Percentiles rank a stretch among this genome's conserved stretches.
These are phyloP conservation scores for Metschnikowia santaceciliae DNA, from an alignment of 805 yeast genomes.

Conservation along the genomic window DNA sequence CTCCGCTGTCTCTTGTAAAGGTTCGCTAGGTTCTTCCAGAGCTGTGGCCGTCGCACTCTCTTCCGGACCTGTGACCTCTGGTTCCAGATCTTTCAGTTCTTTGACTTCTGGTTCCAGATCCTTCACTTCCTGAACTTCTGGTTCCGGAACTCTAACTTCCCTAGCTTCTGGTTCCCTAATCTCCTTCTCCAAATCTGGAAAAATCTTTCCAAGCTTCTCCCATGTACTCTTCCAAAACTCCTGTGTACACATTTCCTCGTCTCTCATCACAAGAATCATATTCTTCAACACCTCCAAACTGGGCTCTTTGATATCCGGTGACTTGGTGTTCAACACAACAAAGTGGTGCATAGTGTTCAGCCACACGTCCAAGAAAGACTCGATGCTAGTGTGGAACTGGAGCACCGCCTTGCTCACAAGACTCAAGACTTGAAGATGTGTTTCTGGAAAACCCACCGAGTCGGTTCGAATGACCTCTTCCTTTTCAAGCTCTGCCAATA, in stretches of 20 bases:
- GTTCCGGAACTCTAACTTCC: neutral
- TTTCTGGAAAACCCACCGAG: conserved; percentile 54
- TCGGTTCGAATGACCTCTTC: conserved; percentile 60
- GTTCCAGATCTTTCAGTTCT: too few species aligned
- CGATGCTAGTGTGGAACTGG: conserved; percentile 20
- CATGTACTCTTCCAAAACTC: conserved; percentile 33
- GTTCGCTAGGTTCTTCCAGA: too few species aligned
- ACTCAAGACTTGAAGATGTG: conserved; percentile 65
- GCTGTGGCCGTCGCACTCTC: too few species aligned
- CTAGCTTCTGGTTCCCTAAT: neutral
- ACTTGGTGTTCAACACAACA: conserved; percentile 23
- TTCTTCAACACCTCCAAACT: conserved; percentile 38
- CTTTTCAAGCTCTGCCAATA: conserved; percentile 60
- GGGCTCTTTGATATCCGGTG: conserved; percentile 27
- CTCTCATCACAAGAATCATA: conserved; percentile 37
- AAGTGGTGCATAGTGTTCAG: conserved; percentile 32
- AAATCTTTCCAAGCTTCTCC: conserved; percentile 26
- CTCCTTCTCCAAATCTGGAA: conserved; percentile 23
- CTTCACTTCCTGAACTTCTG: neutral
- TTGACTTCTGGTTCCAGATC: neutral
- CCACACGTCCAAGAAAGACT: conserved; percentile 33
- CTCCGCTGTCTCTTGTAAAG: too few species aligned
- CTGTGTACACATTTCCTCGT: conserved; percentile 18
- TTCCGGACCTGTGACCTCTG: too few species aligned
- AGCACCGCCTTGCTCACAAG: conserved; percentile 57